These are phyloP conservation scores for Coelastrella sp. DNA, from an alignment of 139 green algal genomes.

Conservation along the genomic window DNA sequence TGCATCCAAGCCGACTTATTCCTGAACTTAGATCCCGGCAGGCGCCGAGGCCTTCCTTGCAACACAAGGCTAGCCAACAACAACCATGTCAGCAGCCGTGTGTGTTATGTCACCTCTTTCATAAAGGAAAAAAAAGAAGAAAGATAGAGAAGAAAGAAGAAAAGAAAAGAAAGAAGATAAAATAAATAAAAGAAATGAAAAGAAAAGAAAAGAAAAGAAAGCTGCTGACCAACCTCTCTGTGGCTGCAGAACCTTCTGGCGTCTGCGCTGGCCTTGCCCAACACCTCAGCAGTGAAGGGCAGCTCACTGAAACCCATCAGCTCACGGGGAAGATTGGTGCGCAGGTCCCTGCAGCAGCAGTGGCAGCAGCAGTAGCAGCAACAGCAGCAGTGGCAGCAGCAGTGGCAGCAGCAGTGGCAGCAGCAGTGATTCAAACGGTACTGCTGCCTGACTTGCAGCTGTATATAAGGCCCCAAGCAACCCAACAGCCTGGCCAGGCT, in stretches of 20 bases:
- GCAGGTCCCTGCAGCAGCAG: slow-evolving; percentile 44
- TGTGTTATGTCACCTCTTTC: too few species aligned
- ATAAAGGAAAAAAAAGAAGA: too few species aligned
- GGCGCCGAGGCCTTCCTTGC: too few species aligned
- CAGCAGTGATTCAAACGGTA: not conserved
- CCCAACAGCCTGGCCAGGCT: not conserved
- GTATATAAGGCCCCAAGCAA: not conserved
- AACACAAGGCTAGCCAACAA: too few species aligned
- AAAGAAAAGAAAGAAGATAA: too few species aligned
- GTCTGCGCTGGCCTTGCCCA: slow-evolving; percentile 7
- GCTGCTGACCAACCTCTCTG: not conserved
- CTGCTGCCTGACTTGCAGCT: not conserved
- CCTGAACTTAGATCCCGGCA: too few species aligned
- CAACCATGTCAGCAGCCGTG: too few species aligned
- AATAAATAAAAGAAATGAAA: too few species aligned
- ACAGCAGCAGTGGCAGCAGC: not conserved
- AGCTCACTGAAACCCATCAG: slow-evolving; percentile 75
- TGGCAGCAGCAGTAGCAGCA: not conserved
- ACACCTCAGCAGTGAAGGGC: slow-evolving; percentile 52
- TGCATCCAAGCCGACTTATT: too few species aligned
- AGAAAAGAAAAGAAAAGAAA: not conserved
- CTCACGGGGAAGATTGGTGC: slow-evolving; percentile 81
- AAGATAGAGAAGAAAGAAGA: too few species aligned
- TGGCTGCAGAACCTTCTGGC: not conserved
- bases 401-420: not conserved